Evolutionary conservation across 768 basidiomycete genomes (phyloP).

Genomic region (Leccinum pellstonianum): DNA sequence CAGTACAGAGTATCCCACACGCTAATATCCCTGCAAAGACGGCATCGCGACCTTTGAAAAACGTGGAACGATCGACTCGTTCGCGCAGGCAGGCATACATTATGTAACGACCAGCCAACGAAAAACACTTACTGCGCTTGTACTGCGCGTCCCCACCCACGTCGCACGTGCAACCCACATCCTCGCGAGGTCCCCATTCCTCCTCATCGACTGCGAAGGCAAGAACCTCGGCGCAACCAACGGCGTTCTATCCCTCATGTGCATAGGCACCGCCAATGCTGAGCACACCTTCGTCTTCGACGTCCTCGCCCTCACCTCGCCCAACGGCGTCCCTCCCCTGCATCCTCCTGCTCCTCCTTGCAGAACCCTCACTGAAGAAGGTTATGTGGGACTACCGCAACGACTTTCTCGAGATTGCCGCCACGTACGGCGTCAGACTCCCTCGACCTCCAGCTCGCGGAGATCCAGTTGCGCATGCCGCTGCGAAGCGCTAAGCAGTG

Average conservation of each 20-base stretch:
- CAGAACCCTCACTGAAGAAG: conserved; percentile 30
- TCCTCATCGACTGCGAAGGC: conserved; percentile 43
- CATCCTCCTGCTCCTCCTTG: conserved; percentile 30
- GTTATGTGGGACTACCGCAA: conserved; percentile 44
- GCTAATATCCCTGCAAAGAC: no score
- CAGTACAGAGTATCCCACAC: no score
- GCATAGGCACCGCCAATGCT: conserved; percentile 33
- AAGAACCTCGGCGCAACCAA: conserved; percentile 30
- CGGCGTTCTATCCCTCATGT: conserved; percentile 38
- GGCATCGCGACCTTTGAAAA: no score
- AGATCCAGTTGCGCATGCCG: conserved; percentile 31
- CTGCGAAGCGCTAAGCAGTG: conserved; percentile 28
- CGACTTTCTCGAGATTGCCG: conserved; percentile 38
- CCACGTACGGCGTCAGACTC: conserved; percentile 29
- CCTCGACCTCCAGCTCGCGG: conserved; percentile 43
- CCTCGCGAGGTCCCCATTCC: conserved; percentile 22
- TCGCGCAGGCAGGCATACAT: no score
- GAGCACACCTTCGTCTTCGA: conserved; percentile 39
- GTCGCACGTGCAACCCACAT: conserved; percentile 18
- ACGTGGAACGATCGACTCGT: no score
- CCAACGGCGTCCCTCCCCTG: conserved; percentile 16
- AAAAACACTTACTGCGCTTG: conserved; percentile 6
- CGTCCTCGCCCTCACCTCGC: conserved; percentile 28
- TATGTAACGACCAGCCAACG: conserved; percentile 9
- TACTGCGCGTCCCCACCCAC: conserved; percentile 16